phyloP scores from a whole-genome alignment of 2,329 filamentous ascomycete genomes.

The Exophiala oligosperma region DNA sequence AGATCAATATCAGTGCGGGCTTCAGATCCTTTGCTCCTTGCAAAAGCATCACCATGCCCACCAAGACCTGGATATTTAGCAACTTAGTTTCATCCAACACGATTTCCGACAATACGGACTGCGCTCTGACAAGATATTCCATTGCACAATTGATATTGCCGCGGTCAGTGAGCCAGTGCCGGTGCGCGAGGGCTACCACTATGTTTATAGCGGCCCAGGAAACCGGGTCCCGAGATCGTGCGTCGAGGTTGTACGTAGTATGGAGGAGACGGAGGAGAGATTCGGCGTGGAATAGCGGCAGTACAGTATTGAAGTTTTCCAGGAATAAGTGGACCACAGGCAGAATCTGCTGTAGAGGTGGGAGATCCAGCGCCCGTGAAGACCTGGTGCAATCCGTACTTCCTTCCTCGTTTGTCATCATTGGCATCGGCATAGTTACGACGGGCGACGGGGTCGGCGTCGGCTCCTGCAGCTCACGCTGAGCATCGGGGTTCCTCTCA shows the following conservation, averaged over 20 bases:
- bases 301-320: conserved; percentile 14
- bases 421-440: not conserved
- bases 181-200: conserved; percentile 33
- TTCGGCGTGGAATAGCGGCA: conserved; percentile 19
- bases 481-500: not conserved
- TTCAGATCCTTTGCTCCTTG: conserved; percentile 31
- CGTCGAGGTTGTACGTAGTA: conserved; percentile 6
- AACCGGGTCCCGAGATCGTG: conserved; percentile 25
- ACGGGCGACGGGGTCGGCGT: not conserved
- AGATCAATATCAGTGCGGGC: conserved; percentile 32
- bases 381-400: not conserved
- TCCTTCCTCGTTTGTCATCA: not conserved
- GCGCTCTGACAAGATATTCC: conserved; percentile 31
- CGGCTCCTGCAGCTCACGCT: not conserved
- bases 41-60: conserved; percentile 34
- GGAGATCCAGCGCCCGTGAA: conserved; percentile 1
- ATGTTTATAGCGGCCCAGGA: conserved; percentile 36
- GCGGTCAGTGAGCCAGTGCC: conserved; percentile 7
- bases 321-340: conserved; percentile 13
- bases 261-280: conserved; percentile 11
- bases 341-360: conserved; percentile 11
- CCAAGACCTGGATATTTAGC: conserved; percentile 35
- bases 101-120: conserved; percentile 33
- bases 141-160: conserved; percentile 14
- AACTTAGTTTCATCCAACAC: conserved; percentile 30